phyloP scores from a whole-genome alignment of 2,329 filamentous ascomycete species.

The Claviceps humidiphila region DNA sequence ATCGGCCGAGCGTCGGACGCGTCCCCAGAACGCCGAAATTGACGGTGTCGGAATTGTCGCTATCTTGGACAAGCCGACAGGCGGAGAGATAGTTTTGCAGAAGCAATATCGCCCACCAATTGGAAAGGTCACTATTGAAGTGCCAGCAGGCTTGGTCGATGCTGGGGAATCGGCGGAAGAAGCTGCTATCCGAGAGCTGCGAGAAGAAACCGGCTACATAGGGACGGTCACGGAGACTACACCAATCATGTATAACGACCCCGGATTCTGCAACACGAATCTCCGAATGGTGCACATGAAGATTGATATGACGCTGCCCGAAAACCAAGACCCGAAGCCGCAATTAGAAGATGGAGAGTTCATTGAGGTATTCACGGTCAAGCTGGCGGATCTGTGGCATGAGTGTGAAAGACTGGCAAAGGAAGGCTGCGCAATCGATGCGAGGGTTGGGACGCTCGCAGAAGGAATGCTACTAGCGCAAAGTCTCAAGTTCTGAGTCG shows the following conservation, averaged over 20 bases:
- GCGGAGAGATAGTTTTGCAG: constrained; percentile 46
- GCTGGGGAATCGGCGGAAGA: constrained; percentile 47
- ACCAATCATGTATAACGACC: constrained; percentile 54
- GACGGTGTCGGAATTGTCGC: constrained; percentile 65
- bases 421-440: constrained; percentile 67
- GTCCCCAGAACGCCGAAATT: constrained; percentile 46
- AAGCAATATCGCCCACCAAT: constrained; percentile 55
- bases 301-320: constrained; percentile 54
- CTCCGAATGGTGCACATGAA: constrained; percentile 58
- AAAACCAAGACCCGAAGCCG: constrained; percentile 56
- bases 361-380: constrained; percentile 64
- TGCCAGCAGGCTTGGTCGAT: constrained; percentile 52
- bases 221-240: constrained; percentile 42
- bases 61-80: constrained; percentile 43
- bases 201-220: constrained; percentile 54
- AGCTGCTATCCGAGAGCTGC: constrained; percentile 49
- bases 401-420: constrained; percentile 54
- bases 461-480: constrained; percentile 66
- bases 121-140: constrained; percentile 45
- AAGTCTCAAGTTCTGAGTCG: constrained; percentile 28
- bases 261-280: constrained; percentile 55
- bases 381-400: constrained; percentile 48
- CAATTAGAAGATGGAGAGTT: constrained; percentile 70
- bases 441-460: constrained; percentile 61
- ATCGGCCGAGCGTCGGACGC: constrained; percentile 56